phyloP scores from a whole-genome alignment of 768 basidiomycete genomes.

The Piloderma croceum region DNA sequence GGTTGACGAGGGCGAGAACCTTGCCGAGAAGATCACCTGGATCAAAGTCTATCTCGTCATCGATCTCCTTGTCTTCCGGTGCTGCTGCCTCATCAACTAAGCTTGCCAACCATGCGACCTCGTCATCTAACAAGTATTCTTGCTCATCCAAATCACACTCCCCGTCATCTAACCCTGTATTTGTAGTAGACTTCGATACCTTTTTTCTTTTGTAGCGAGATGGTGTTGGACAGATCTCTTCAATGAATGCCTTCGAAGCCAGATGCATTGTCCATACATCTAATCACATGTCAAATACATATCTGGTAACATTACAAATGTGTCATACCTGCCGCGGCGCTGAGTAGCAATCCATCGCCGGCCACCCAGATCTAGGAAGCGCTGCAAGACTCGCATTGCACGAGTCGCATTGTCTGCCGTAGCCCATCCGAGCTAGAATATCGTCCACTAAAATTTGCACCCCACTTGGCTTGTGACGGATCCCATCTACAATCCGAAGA shows the following conservation, averaged over 20 bases:
- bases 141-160: no score
- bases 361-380: slow-evolving; percentile 8
- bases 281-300: slow-evolving; percentile 5
- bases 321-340: slow-evolving; percentile 16
- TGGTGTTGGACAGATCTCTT: slow-evolving; percentile 17
- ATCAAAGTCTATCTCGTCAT: slow-evolving; percentile 11
- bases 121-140: no score
- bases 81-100: no score
- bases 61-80: no score
- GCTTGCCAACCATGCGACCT: no score
- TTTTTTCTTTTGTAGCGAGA: slow-evolving; percentile 1
- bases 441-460: no score
- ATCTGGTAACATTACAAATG: not conserved
- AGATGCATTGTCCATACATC: slow-evolving; percentile 33
- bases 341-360: slow-evolving; percentile 19
- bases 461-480: slow-evolving; percentile 2
- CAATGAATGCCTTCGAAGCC: slow-evolving; percentile 21
- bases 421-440: slow-evolving; percentile 27
- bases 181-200: not conserved
- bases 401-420: slow-evolving; percentile 25
- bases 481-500: slow-evolving; percentile 1
- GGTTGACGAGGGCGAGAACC: slow-evolving; percentile 3
- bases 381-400: slow-evolving; percentile 16
- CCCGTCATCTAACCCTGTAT: not conserved
- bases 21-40: slow-evolving; percentile 4